Percentiles rank a stretch among this genome's conserved stretches.
Evolutionary conservation across 2,329 filamentous ascomycete genomes (phyloP).

Genomic region (Cyclaneusma minus): DNA sequence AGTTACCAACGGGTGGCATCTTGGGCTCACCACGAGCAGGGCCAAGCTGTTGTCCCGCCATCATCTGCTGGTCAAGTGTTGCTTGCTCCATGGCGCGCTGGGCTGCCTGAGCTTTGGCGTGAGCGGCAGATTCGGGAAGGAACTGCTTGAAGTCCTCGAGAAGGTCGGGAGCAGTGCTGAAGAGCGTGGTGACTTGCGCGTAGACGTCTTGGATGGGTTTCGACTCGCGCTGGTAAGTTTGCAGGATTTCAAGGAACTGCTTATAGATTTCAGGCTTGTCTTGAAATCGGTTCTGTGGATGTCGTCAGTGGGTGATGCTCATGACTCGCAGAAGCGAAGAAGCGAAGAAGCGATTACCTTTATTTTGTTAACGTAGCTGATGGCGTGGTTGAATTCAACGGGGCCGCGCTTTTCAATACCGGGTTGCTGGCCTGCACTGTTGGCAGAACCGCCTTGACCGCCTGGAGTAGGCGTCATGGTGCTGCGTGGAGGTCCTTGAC

Average conservation of each 20-base stretch:
- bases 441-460: slow-evolving; percentile 39
- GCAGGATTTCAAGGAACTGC: slow-evolving; percentile 93
- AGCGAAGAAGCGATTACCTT: slow-evolving; percentile 46
- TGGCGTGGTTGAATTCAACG: slow-evolving; percentile 97
- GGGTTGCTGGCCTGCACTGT: slow-evolving; percentile 43
- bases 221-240: slow-evolving; percentile 95
- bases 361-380: slow-evolving; percentile 99
- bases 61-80: slow-evolving; percentile 31
- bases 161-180: slow-evolving; percentile 84
- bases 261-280: slow-evolving; percentile 98
- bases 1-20: slow-evolving; percentile 89
- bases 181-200: slow-evolving; percentile 85
- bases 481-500: slow-evolving; percentile 31
- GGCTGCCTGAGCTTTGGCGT: slow-evolving; percentile 41
- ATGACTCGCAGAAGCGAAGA: slow-evolving; percentile 4
- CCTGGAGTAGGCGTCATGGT: slow-evolving; percentile 44
- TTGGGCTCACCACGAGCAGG: slow-evolving; percentile 39
- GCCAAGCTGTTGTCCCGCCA: slow-evolving; percentile 31
- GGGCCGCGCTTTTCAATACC: slow-evolving; percentile 75
- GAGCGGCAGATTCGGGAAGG: slow-evolving; percentile 72
- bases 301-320: slow-evolving; percentile 6
- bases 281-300: slow-evolving; percentile 75
- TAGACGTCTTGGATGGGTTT: slow-evolving; percentile 99
- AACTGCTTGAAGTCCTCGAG: slow-evolving; percentile 99
- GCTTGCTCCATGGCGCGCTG: slow-evolving; percentile 53